Conservation (phyloP, 495 filamentous ascomycete species). For the Aspergillus nanangensis region DNA sequence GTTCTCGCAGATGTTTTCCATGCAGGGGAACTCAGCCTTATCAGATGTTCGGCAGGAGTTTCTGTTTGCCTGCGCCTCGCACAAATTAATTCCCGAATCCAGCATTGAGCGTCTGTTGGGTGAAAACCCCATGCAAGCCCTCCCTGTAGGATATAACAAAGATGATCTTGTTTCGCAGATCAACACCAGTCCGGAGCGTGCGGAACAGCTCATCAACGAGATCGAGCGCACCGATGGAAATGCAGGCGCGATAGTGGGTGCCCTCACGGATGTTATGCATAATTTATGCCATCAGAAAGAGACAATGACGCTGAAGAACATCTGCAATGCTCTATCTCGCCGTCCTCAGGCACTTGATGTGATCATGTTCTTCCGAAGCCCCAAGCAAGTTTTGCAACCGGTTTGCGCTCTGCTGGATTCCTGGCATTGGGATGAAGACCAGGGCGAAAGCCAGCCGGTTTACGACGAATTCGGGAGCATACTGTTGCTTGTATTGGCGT, state of each 20-base stretch:
- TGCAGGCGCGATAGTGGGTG: conserved; percentile 79
- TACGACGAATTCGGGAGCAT: conserved; percentile 96
- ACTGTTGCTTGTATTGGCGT: conserved; percentile 73
- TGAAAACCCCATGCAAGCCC: conserved; percentile 77
- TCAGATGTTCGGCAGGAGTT: conserved; percentile 88
- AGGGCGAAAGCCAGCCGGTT: conserved; percentile 88
- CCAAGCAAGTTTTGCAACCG: conserved; percentile 71
- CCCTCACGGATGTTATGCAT: conserved; percentile 76
- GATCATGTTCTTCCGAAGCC: conserved; percentile 77
- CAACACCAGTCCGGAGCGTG: conserved; percentile 61
- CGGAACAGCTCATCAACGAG: conserved; percentile 70
- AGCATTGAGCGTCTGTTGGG: conserved; percentile 79
- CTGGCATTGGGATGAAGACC: conserved; percentile 92
- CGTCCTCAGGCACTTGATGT: conserved; percentile 79
- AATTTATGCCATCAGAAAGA: conserved; percentile 77
- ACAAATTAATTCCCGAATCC: conserved; percentile 70
- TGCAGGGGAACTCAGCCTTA: conserved; percentile 67
- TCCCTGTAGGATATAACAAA: conserved; percentile 72
- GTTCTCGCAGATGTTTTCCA: conserved; percentile 75
- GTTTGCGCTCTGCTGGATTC: conserved; percentile 80
- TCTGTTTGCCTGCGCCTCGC: conserved; percentile 83
- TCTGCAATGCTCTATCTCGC: conserved; percentile 75
- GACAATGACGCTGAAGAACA: conserved; percentile 82
- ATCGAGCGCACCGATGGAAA: conserved; percentile 95
- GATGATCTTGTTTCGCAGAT: conserved; percentile 73